Evolutionary conservation across 2,329 filamentous ascomycete genomes (phyloP), one percentile per base, ranked within the genome.

Genomic region (Penicillium griseofulvum): DNA sequence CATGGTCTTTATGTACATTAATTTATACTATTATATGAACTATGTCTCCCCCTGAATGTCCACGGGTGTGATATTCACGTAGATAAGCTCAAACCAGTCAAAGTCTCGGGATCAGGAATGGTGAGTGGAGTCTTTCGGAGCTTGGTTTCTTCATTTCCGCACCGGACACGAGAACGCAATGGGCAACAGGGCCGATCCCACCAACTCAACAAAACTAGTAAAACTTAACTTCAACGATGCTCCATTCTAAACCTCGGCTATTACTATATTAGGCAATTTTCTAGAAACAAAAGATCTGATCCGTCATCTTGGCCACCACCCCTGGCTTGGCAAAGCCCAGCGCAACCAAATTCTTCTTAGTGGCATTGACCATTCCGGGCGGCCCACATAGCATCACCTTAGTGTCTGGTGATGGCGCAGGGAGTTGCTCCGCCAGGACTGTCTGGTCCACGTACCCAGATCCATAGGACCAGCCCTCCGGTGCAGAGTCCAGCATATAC

Each of bases 321-420:
- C 79, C 78, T 0, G 82, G 79, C 51, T 76, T 72, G 57, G 80
- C 70, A 57, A 80, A 85, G 0, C 83, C 83, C 34, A 85, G 54
- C 10, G 71, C 71, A 0, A 70, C 71, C 57, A 84, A 65, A 8
- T 70, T 72, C 62, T 78, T 81, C 72, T 84, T 86, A 14, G 78
- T 76, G 0, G 81, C 82, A 42, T 79, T 79, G 5, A 87, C 72
- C 82, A 87, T 83, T 0, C 78, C 80, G 0, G 84, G 84, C 0
- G 85, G 84, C 0, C 85, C 85, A 60, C 84, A 87, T 1, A 87
- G 69, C 73, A 85, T 73, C 8, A 84, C 66, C 66, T 83, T 86
- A 2, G 76, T 75, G 14, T 82, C 79, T 0, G 64, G 42, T 0
- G 70, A 72, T 0, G 82, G 69, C 0, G 63, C 59, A 1, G 83